Evolutionary conservation across 2,329 filamentous ascomycete species (phyloP).

Genomic region (Leptographium wingfieldii): DNA sequence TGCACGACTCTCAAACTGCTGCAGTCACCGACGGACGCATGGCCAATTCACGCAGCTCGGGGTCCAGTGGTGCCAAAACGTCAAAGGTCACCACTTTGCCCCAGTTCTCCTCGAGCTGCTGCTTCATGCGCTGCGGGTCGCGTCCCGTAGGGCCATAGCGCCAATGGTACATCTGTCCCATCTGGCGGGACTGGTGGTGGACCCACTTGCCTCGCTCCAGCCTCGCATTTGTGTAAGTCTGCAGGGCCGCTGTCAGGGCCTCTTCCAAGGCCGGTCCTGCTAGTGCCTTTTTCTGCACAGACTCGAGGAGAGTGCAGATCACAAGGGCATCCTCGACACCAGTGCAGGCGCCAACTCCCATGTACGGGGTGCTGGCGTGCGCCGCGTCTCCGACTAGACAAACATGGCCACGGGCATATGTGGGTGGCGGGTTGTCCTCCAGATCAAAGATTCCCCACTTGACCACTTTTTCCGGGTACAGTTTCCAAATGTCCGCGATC

Average conservation of each 20-base stretch:
- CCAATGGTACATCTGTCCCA: not conserved
- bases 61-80: not conserved
- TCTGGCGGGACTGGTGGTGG: not conserved
- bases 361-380: conserved; percentile 27
- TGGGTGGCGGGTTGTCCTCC: conserved; percentile 1
- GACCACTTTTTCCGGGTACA: conserved; percentile 18
- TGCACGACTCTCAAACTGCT: not conserved
- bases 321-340: conserved; percentile 13
- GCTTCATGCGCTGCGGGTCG: not conserved
- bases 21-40: too few relatives aligned
- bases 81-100: not conserved
- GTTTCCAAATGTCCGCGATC: conserved; percentile 26
- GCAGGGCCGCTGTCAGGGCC: not conserved
- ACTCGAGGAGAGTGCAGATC: conserved; percentile 5
- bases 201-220: not conserved
- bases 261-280: not conserved
- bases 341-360: conserved; percentile 12
- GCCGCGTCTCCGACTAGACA: conserved; percentile 43
- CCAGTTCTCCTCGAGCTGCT: not conserved
- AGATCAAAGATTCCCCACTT: conserved; percentile 26
- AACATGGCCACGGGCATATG: conserved; percentile 34
- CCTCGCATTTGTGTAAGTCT: not conserved
- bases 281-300: not conserved
- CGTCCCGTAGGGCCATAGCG: not conserved
- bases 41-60: too few relatives aligned